Evolutionary conservation across 148 eudicot species (phyloP).

Genomic region (Persicaria maculosa): DNA sequence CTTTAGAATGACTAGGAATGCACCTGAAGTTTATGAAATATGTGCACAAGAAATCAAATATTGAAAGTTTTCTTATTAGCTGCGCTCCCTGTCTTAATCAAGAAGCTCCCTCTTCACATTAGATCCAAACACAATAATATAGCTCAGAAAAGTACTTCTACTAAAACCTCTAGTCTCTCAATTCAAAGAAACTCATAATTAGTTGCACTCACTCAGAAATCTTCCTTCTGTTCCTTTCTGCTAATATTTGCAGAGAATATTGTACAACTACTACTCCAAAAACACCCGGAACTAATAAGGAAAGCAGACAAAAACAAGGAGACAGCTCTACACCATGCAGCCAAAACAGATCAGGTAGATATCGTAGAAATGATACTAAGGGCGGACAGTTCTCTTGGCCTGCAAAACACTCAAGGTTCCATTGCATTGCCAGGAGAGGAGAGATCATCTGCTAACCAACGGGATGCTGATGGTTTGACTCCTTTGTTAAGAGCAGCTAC

Average conservation of each 20-base stretch:
- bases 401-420: background rate
- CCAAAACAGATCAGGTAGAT: conserved; percentile 27
- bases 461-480: conserved; percentile 31
- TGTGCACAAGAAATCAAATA: background rate
- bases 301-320: conserved; percentile 27
- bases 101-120: too few relatives aligned
- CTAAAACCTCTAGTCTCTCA: background rate
- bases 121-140: too few relatives aligned
- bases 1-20: background rate
- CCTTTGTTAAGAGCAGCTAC: conserved; percentile 34
- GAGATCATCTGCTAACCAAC: conserved; percentile 29
- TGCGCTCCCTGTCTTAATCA: too few relatives aligned
- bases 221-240: background rate
- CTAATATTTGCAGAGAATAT: conserved; percentile 22
- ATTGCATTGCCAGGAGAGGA: conserved; percentile 15
- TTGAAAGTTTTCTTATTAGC: too few relatives aligned
- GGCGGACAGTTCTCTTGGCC: conserved; percentile 20
- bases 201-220: background rate
- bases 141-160: background rate
- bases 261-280: conserved; percentile 24
- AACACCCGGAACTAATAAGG: conserved; percentile 32
- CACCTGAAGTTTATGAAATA: background rate
- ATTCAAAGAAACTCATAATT: background rate
- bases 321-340: conserved; percentile 40
- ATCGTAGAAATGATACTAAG: conserved; percentile 26